A percentile compares a stretch with the other conserved stretches of the same genome.
Conservation (phyloP, 1,139 yeast species). For the Sugiyamaella xylanicola region DNA sequence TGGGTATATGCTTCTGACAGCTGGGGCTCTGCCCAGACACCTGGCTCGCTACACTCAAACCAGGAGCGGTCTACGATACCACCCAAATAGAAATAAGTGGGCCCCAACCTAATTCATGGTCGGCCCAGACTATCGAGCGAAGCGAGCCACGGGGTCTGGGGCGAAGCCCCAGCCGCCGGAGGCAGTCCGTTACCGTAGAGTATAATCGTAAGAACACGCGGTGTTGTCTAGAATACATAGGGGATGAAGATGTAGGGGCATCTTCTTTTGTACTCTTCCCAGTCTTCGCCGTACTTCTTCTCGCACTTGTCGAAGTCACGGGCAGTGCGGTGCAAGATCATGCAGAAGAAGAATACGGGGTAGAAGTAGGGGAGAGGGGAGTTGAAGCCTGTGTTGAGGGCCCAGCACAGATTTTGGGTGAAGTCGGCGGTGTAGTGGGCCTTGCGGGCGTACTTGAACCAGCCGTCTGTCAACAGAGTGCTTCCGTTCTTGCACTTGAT, state of each 20-base stretch:
- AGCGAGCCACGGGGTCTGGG: constrained; percentile 4
- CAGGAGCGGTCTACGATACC: not conserved
- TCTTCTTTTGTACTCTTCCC: constrained; percentile 81
- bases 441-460: constrained; percentile 88
- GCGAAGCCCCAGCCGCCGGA: constrained; percentile 3
- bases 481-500: constrained; percentile 86
- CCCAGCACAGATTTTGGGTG: constrained; percentile 88
- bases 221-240: constrained; percentile 62
- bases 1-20: too few species aligned
- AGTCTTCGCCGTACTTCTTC: constrained; percentile 88
- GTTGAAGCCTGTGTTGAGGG: constrained; percentile 79
- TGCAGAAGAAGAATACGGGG: constrained; percentile 86
- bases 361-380: constrained; percentile 96
- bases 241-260: constrained; percentile 96
- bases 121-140: too few species aligned
- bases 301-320: constrained; percentile 86
- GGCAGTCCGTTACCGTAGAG: not conserved
- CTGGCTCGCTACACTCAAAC: not conserved
- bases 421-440: constrained; percentile 95
- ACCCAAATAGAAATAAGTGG: too few species aligned
- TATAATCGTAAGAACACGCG: not conserved
- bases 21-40: not conserved
- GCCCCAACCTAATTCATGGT: too few species aligned
- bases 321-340: constrained; percentile 80
- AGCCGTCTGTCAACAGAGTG: constrained; percentile 83